Evolutionary conservation across 2,329 filamentous ascomycete species (phyloP), one percentile per base, ranked within the genome.

Genomic region (Cadophora sp.): DNA sequence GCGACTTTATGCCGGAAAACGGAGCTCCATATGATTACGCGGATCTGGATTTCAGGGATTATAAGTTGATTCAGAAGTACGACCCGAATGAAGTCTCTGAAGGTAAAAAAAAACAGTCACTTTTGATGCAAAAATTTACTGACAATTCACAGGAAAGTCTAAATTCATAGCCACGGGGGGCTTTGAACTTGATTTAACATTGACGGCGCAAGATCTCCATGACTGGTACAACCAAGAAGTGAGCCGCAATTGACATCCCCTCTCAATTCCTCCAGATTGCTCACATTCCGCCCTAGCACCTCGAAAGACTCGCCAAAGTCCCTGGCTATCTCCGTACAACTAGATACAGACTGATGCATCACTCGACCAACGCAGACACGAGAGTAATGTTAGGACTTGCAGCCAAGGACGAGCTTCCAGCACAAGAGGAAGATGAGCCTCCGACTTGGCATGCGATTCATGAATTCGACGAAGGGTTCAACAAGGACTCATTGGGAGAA

Each of bases 11-110:
- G 27, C 50, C 50, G 14, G 16, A 33, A 2, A 53, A 33, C 9
- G 50, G 50, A 14, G 50, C 50, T 33, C 50, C 50, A 11, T 53
- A 33, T 33, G 50, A 53, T 9, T 53, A 33, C 18, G 27, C 50
- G 50, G 50, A 53, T 33, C 14, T 53, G 24, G 24, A 53, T 7
- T 53, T 53, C 7, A 30, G 50, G 27, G 50, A 53, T 33, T 53
- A 53, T n/a, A 53, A 53, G 27, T 53, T 53, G 50, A 53, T 53
- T n/a, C 50, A n/a, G 50, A 53, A 53, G 13, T 33, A 53, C n/a
- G 24, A 53, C 13, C 27, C 50, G 7, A 18, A 7, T 33, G 50
- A 16, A n/a, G n/a, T 13, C 7, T 16, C 24, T 6, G 24, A n/a
- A 33, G 50, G 50, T 33, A 18, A 33, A 1, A n/a, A n/a, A n/a